These are phyloP conservation scores for Paxillus involutus DNA, from an alignment of 768 basidiomycete genomes.

Conservation along the genomic window DNA sequence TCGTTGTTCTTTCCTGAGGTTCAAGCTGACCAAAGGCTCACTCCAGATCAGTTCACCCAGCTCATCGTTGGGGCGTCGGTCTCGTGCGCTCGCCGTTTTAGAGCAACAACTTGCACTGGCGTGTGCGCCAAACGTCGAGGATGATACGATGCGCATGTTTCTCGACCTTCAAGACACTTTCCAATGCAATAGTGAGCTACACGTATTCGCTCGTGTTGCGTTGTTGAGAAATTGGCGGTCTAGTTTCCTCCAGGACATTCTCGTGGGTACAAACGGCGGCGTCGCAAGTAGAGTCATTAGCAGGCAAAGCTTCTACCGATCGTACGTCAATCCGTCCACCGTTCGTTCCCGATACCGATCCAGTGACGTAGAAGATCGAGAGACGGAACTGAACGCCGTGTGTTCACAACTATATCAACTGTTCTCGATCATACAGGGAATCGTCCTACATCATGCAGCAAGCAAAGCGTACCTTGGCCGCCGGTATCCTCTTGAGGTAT, in stretches of 20 bases:
- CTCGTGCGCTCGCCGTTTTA: slow-evolving; percentile 53
- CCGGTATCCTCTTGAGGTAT: slow-evolving; percentile 65
- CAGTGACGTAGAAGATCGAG: slow-evolving; percentile 37
- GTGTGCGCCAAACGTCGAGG: slow-evolving; percentile 42
- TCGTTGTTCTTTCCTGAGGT: background rate
- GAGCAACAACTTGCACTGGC: slow-evolving; percentile 55
- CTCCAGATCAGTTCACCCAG: slow-evolving; percentile 63
- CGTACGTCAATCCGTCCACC: slow-evolving; percentile 27
- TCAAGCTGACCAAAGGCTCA: slow-evolving; percentile 10
- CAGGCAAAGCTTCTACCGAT: slow-evolving; percentile 45
- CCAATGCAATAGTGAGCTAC: slow-evolving; percentile 73
- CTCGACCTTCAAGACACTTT: slow-evolving; percentile 73
- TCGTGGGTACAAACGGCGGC: slow-evolving; percentile 59
- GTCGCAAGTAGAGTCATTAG: slow-evolving; percentile 48
- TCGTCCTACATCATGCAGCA: slow-evolving; percentile 62
- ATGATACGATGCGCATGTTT: slow-evolving; percentile 52
- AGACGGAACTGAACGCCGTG: slow-evolving; percentile 47
- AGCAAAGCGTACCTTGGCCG: slow-evolving; percentile 74
- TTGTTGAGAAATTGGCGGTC: slow-evolving; percentile 7
- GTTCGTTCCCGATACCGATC: slow-evolving; percentile 3
- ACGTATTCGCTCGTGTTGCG: background rate
- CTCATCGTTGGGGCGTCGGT: slow-evolving; percentile 50
- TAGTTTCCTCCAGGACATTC: slow-evolving; percentile 69
- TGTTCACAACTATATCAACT: slow-evolving; percentile 55
- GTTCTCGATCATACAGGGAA: slow-evolving; percentile 75